phyloP scores from a whole-genome alignment of 345 rosid genomes.

The Gossypium herbaceum region DNA sequence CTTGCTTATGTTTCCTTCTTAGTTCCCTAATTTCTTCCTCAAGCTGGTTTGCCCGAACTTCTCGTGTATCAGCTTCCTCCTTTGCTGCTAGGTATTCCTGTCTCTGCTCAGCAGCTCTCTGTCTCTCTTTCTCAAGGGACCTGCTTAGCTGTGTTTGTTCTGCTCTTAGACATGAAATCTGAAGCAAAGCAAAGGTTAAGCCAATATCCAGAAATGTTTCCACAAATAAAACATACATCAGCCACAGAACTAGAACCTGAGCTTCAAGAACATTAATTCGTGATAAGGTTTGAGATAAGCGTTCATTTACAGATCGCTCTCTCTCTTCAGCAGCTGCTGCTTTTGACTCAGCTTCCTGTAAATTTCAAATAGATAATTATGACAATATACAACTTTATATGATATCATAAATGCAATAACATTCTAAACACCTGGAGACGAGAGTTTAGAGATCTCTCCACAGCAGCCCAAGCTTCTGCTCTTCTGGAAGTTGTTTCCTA shows the following conservation, averaged over 20 bases:
- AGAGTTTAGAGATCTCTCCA: constrained; percentile 80
- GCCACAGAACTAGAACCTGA: constrained; percentile 50
- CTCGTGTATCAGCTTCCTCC: constrained; percentile 94
- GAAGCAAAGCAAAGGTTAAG: constrained; percentile 37
- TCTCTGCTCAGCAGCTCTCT: constrained; percentile 91
- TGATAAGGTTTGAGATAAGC: constrained; percentile 89
- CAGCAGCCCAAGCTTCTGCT: constrained; percentile 95
- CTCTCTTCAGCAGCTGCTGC: constrained; percentile 91
- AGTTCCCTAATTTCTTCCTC: constrained; percentile 80
- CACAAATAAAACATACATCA: not conserved
- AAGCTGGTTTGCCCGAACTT: constrained; percentile 83
- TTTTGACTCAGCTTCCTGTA: constrained; percentile 88
- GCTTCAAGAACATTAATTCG: constrained; percentile 96
- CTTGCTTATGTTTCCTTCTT: constrained; percentile 80
- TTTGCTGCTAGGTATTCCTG: constrained; percentile 94
- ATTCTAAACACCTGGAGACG: constrained; percentile 70
- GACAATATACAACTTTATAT: constrained; percentile 1
- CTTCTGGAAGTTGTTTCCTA: constrained; percentile 89
- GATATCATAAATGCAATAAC: constrained; percentile 16
- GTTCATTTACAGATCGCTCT: constrained; percentile 85
- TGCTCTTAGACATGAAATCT: constrained; percentile 96
- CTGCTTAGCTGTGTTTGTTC: constrained; percentile 87
- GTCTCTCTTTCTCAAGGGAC: constrained; percentile 97
- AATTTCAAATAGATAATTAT: constrained; percentile 5
- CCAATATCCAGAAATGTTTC: not conserved